Evolutionary conservation across 2,329 filamentous ascomycete species (phyloP).

Genomic region (Diaporthe sp.): DNA sequence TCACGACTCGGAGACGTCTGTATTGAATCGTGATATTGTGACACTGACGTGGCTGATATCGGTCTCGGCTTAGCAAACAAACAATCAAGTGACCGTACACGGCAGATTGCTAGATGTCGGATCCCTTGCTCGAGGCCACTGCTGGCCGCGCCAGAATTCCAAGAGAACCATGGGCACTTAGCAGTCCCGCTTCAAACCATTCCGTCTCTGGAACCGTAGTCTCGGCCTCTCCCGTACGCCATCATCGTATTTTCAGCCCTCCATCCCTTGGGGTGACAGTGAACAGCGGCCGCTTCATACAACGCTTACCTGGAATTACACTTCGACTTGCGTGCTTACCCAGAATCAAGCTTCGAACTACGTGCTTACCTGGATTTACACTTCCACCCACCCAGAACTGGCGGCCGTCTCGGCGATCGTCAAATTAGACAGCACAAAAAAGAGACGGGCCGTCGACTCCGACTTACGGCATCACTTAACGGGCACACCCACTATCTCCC

Average conservation of each 20-base stretch:
- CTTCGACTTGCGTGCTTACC: not conserved
- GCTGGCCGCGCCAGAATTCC: not conserved
- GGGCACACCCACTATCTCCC: not conserved
- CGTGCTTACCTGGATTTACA: not conserved
- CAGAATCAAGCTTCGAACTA: not conserved
- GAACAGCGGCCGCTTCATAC: not conserved
- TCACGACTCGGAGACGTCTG: constrained; percentile 5
- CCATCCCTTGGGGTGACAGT: not conserved
- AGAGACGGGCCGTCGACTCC: not conserved
- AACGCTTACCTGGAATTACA: not conserved
- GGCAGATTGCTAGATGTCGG: not conserved
- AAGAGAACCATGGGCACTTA: not conserved
- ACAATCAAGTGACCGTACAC: not conserved
- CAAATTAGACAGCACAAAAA: not conserved
- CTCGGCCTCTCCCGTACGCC: not conserved
- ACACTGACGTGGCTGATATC: constrained; percentile 2
- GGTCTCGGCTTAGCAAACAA: not conserved
- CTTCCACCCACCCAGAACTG: not conserved
- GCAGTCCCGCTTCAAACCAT: not conserved
- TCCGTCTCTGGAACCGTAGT: not conserved
- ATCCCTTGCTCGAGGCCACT: not conserved
- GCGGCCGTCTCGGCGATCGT: not conserved
- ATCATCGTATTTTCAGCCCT: not conserved
- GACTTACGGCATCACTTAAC: constrained; percentile 6
- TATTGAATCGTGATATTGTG: not conserved